Base-by-base conservation (phyloP, 2,329 filamentous ascomycete species). In the Fusarium nurragi region DNA sequence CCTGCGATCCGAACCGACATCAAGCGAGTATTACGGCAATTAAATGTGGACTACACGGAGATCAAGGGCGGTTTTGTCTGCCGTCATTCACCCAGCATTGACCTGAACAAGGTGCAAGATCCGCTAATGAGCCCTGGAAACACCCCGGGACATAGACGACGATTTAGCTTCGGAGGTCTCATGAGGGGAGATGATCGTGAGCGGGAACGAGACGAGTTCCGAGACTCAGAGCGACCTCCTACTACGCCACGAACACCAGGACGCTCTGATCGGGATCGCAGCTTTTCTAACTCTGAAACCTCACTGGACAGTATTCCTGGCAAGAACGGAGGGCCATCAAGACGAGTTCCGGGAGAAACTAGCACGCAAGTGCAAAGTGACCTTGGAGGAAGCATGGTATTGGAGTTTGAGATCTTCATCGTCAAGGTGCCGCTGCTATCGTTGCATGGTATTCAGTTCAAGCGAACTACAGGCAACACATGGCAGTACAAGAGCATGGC, bases 401-500 rank as follows among this genome's bases (percentile, higher is more conserved):
- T 98, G 49, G 89, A 92, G 65, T 99, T 98, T 74, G 95, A 99
- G 76, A 97, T 98, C 64, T 89, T 97, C 69, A 95, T 99, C 69
- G 95, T 99, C 75, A 99, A 99, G 79, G 93, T 99, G 23, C 95
- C 95, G 13, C 81, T 99, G 48, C 88, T 99, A 60, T 93, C 91
- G 38, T 80, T 99, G 55, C 94, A 99, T 74, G 95, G 95, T 45
- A 94, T 99, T 62, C 95, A 98, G 77, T 99, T 99, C 82, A 99
- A 99, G 84, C 93, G 95, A 75, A 90, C 98, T 69, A 88, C 92
- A 55, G 94, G 95, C 32, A 94, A 96, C 59, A 98, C 95, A 57
- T 98, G 94, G 94, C 94, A 97, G 77, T 99, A 97, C 80, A 97
- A 97, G 82, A 94, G 92, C 74, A 96, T 98, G 93, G 95, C 95